Base-by-base conservation (phyloP, 2,329 filamentous ascomycete genomes). In the Aspergillus calidoustus region DNA sequence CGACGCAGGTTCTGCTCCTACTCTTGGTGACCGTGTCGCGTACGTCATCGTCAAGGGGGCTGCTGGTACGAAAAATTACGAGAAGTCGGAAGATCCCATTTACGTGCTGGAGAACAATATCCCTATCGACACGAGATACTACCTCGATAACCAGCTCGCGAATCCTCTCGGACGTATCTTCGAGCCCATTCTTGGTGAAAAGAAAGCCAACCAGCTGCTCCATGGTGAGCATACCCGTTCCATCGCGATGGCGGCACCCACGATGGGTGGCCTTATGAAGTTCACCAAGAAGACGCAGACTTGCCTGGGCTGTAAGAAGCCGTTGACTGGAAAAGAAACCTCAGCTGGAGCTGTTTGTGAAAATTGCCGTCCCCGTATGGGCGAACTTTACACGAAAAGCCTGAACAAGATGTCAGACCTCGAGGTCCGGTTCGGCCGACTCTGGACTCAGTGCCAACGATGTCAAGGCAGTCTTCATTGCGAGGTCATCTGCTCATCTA, bases 261-360 rank as follows among this genome's bases (percentile, higher is more conserved):
- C 91, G 0, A 87, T 97, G 64, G 95, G 95, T 60, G 95, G 95
- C 0, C 82, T 99, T 66, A 99, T 99, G 95, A 97, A 96, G 80
- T 99, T 98, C 74, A 87, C 95, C 38, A 97, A 97, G 82, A 97
- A 96, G 82, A 99, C 95, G 3, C 89, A 93, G 80, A 98, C 95
- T 0, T 99, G 95, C 77, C 96, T 99, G 91, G 95, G 93, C 3
- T 99, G 95, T 87, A 99, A 98, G 85, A 97, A 97, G 78, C 95
- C 95, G 3, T 84, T 99, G 54, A 88, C 87, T 7, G 88, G 87
- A 62, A 91, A 91, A 68, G 86, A 91, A 50, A 94, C 97, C 78
- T 88, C 85, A 68, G 86, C 86, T 5, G 94, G 94, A 4, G 95
- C 96, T 0, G 92, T 98, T 15, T 99, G 95, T 76, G 84, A 87